These are phyloP conservation scores for Tricholoma hemisulphureum DNA, from an alignment of 768 basidiomycete species.

Conservation along the genomic window DNA sequence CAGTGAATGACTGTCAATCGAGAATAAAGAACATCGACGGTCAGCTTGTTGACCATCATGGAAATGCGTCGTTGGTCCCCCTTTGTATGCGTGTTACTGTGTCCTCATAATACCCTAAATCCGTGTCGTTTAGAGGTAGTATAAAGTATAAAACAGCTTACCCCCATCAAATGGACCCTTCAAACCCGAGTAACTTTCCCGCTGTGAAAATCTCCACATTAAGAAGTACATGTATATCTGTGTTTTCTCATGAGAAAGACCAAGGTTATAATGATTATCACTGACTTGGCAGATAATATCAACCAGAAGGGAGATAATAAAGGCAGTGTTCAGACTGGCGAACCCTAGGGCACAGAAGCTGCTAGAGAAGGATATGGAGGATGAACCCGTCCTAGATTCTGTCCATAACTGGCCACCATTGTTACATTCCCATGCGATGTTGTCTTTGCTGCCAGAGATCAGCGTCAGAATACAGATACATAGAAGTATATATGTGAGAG, in stretches of 20 bases:
- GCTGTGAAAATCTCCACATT: constrained; percentile 70
- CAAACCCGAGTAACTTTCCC: constrained; percentile 65
- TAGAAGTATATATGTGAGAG: not conserved
- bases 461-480: not conserved
- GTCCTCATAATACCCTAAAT: too few relatives aligned
- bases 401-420: constrained; percentile 72
- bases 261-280: constrained; percentile 14
- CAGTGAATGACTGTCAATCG: too few relatives aligned
- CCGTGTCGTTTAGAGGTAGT: too few relatives aligned
- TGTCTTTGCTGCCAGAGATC: constrained; percentile 48
- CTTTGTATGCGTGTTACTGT: too few relatives aligned
- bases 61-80: too few relatives aligned
- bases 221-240: constrained; percentile 78
- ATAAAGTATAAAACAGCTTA: constrained; percentile 17
- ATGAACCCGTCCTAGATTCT: constrained; percentile 37
- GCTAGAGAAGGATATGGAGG: constrained; percentile 45
- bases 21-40: too few relatives aligned
- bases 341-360: constrained; percentile 62
- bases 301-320: constrained; percentile 59
- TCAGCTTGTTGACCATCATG: too few relatives aligned
- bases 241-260: constrained; percentile 24
- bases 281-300: constrained; percentile 68
- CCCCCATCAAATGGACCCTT: constrained; percentile 63
- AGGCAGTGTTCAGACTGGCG: constrained; percentile 56
- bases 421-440: constrained; percentile 70